phyloP scores from a whole-genome alignment of 192 early-diverging fungal species.

The Backusella circina region DNA sequence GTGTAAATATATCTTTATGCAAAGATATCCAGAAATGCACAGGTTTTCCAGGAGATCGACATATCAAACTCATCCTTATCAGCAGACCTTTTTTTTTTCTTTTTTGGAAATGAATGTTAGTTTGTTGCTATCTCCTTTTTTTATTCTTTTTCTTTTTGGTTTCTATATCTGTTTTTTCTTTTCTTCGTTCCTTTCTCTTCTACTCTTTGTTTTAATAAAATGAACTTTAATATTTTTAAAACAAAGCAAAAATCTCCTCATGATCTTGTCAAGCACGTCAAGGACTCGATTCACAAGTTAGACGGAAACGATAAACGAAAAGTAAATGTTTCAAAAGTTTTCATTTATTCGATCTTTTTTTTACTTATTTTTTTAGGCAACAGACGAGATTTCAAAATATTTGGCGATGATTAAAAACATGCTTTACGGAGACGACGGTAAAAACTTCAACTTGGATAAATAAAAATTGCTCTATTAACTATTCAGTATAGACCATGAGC shows the following conservation, averaged over 20 bases:
- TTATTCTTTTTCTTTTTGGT: neutral
- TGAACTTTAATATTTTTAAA: constrained; percentile 78
- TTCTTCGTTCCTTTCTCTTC: constrained; percentile 8
- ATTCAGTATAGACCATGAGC: constrained; percentile 64
- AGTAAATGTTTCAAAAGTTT: constrained; percentile 38
- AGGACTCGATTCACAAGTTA: constrained; percentile 79
- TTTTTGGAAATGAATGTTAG: neutral
- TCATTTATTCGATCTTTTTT: neutral
- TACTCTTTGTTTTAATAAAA: constrained; percentile 12
- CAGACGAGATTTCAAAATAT: constrained; percentile 97
- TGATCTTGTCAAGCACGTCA: constrained; percentile 84
- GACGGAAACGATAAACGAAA: constrained; percentile 66
- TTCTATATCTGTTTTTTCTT: constrained; percentile 9
- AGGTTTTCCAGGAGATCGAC: neutral
- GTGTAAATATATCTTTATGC: neutral
- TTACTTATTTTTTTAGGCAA: constrained; percentile 60
- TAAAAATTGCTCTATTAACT: neutral
- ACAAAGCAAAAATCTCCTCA: constrained; percentile 80
- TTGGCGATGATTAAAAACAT: constrained; percentile 89
- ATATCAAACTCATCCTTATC: neutral
- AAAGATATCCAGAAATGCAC: neutral
- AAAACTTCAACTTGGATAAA: neutral
- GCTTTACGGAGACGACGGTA: constrained; percentile 92
- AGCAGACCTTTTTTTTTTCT: neutral
- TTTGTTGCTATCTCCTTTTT: neutral